Evolutionary conservation across 768 basidiomycete species (phyloP).

Genomic region (Lactifluus pinguis): DNA sequence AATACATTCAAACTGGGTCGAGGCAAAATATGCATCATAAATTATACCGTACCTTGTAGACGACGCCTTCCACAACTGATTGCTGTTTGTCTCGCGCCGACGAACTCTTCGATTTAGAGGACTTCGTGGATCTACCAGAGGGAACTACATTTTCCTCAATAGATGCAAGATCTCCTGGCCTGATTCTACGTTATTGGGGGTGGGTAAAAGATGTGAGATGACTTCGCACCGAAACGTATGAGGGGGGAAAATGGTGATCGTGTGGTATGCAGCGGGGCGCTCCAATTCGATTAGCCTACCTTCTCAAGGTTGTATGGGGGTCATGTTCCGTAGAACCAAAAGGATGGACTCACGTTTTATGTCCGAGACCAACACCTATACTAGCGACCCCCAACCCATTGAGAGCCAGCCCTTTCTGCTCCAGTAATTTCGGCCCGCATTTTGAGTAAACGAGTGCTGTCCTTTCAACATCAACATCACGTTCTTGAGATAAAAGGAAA

Average conservation of each 20-base stretch:
- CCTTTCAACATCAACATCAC: conserved; percentile 76
- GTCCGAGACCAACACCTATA: conserved; percentile 81
- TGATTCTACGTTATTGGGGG: conserved; percentile 23
- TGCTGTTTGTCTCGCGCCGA: conserved; percentile 13
- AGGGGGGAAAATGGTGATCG: conserved; percentile 63
- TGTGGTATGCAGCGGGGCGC: conserved; percentile 72
- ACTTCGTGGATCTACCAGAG: conserved; percentile 30
- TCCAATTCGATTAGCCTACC: conserved; percentile 79
- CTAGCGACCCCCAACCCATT: conserved; percentile 60
- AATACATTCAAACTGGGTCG: neutral
- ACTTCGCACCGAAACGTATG: conserved; percentile 66
- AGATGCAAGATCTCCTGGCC: conserved; percentile 82
- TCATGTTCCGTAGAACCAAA: neutral
- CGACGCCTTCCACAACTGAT: conserved; percentile 61
- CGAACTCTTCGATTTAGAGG: conserved; percentile 41
- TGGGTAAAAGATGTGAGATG: neutral
- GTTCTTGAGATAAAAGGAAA: conserved; percentile 58
- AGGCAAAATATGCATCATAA: neutral
- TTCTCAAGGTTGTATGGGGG: conserved; percentile 25
- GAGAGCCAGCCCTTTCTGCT: conserved; percentile 78
- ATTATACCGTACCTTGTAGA: conserved; percentile 56
- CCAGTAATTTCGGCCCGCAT: conserved; percentile 76
- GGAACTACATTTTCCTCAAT: conserved; percentile 63
- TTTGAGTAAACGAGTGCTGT: conserved; percentile 73
- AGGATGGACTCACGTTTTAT: conserved; percentile 59